phyloP scores from a whole-genome alignment of 1,139 yeast species.

The Meyerozyma guilliermondii region DNA sequence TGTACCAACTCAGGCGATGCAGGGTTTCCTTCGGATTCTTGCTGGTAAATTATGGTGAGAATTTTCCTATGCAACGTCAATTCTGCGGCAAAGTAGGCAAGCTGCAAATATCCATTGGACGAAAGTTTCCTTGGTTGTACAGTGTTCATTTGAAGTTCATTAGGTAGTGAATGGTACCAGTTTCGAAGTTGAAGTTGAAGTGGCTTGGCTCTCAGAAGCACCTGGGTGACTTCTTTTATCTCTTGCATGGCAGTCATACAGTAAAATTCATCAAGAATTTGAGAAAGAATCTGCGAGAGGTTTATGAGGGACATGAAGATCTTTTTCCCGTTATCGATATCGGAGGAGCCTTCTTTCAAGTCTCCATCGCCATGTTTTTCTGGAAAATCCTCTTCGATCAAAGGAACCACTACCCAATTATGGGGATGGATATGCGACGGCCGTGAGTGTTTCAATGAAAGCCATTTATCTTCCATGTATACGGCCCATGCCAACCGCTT shows the following conservation, averaged over 20 bases:
- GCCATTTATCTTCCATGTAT: slow-evolving; percentile 86
- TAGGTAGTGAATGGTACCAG: slow-evolving; percentile 83
- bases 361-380: slow-evolving; percentile 58
- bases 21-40: slow-evolving; percentile 29
- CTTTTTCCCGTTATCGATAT: slow-evolving; percentile 66
- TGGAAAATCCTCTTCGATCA: slow-evolving; percentile 72
- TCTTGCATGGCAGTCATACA: slow-evolving; percentile 61
- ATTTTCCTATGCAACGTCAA: slow-evolving; percentile 79
- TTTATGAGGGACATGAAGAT: slow-evolving; percentile 68
- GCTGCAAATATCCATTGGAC: slow-evolving; percentile 69
- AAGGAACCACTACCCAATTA: slow-evolving; percentile 65
- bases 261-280: slow-evolving; percentile 65
- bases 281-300: slow-evolving; percentile 65
- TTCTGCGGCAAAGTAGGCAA: slow-evolving; percentile 86
- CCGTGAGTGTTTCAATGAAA: slow-evolving; percentile 67
- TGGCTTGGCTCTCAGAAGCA: slow-evolving; percentile 76
- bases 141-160: slow-evolving; percentile 59
- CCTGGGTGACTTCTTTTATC: slow-evolving; percentile 54
- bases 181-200: slow-evolving; percentile 69
- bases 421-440: slow-evolving; percentile 69
- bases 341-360: slow-evolving; percentile 57
- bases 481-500: slow-evolving; percentile 92
- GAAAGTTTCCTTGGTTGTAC: slow-evolving; percentile 58
- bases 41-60: slow-evolving; percentile 50
- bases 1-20: slow-evolving; percentile 55